Conservation (phyloP, 2,329 filamentous ascomycete species). For the Aspergillus aculeatus region DNA sequence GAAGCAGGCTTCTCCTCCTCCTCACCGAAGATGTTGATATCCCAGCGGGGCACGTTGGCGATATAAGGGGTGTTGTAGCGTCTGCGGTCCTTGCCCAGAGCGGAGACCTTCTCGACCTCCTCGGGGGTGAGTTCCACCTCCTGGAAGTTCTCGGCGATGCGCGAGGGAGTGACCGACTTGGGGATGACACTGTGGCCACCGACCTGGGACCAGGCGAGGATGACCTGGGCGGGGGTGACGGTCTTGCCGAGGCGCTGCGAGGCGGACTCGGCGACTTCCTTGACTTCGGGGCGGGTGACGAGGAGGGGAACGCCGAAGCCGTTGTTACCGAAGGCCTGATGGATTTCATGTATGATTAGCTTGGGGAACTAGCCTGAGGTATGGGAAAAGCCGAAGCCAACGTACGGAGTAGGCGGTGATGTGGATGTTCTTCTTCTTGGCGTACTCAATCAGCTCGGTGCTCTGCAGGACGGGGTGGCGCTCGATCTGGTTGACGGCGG, state of each 20-base stretch:
- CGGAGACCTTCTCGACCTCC: slow-evolving; percentile 37
- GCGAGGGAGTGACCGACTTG: slow-evolving; percentile 44
- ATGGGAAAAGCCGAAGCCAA: neutral
- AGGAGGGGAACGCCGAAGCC: slow-evolving; percentile 62
- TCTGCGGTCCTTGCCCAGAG: slow-evolving; percentile 32
- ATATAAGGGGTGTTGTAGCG: slow-evolving; percentile 39
- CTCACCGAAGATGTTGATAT: slow-evolving; percentile 58
- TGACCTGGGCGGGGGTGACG: slow-evolving; percentile 39
- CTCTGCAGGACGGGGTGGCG: slow-evolving; percentile 68
- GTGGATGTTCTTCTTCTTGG: slow-evolving; percentile 58
- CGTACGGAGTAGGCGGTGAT: slow-evolving; percentile 62
- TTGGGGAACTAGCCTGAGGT: slow-evolving; percentile 1
- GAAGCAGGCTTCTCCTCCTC: slow-evolving; percentile 52
- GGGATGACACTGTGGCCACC: slow-evolving; percentile 44
- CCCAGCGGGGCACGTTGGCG: slow-evolving; percentile 53
- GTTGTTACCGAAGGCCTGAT: slow-evolving; percentile 57
- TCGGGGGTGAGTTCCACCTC: slow-evolving; percentile 41
- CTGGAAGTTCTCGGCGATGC: slow-evolving; percentile 46
- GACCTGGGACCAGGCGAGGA: slow-evolving; percentile 43
- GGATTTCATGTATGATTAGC: neutral
- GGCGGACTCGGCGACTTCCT: slow-evolving; percentile 62
- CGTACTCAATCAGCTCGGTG: slow-evolving; percentile 56
- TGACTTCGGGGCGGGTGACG: slow-evolving; percentile 60
- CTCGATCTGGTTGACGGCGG: slow-evolving; percentile 68
- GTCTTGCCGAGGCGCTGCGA: slow-evolving; percentile 34